phyloP scores from a whole-genome alignment of 441 rosid species.

The Populus hybrid region DNA sequence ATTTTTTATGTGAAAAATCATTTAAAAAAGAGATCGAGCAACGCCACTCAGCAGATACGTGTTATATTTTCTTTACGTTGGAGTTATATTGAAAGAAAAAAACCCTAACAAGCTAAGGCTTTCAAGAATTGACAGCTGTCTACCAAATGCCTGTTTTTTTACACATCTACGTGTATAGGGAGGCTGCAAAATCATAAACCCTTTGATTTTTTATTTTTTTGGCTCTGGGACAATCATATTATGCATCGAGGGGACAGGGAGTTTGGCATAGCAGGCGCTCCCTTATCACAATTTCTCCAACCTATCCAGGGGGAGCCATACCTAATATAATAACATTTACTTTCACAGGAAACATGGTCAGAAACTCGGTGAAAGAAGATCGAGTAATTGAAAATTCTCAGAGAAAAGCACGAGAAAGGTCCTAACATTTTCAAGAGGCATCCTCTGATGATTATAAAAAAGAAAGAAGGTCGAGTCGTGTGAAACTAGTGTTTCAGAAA shows the following conservation, averaged over 20 bases:
- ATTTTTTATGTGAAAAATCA: no score
- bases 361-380: constrained; percentile 4
- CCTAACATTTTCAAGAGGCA: constrained; percentile 25
- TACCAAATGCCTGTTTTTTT: neutral
- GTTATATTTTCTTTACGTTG: no score
- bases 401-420: constrained; percentile 15
- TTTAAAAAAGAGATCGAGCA: no score
- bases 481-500: constrained; percentile 20
- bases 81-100: neutral
- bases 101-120: neutral
- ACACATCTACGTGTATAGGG: neutral
- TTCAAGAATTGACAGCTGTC: neutral
- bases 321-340: constrained; percentile 2
- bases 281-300: constrained; percentile 16
- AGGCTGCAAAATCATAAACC: neutral
- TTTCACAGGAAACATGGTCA: neutral
- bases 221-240: neutral
- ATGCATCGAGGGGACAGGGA: constrained; percentile 13
- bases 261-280: constrained; percentile 9
- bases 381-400: neutral
- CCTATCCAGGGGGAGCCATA: constrained; percentile 21
- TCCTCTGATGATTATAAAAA: constrained; percentile 1
- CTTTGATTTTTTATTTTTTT: neutral
- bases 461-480: constrained; percentile 7
- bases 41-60: no score